Percentiles rank a stretch among this genome's conserved stretches.
These are phyloP conservation scores for Hemerocallis citrina DNA, from an alignment of 106 monocot species.

Conservation along the genomic window DNA sequence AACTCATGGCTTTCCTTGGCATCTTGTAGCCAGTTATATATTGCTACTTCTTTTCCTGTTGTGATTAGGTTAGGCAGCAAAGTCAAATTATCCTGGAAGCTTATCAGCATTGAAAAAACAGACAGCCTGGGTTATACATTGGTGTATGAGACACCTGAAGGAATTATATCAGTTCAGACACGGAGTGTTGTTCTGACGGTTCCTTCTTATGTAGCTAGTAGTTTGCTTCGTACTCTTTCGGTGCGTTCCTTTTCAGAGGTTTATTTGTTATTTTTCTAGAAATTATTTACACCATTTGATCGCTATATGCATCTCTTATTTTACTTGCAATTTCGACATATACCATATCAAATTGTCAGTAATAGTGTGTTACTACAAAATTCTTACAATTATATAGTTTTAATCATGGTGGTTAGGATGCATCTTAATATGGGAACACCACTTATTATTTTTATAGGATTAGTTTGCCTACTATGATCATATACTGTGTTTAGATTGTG, in stretches of 20 bases:
- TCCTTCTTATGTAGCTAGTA: constrained; percentile 81
- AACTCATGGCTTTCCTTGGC: background rate
- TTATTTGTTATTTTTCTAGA: background rate
- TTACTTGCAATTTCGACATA: background rate
- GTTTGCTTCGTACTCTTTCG: constrained; percentile 65
- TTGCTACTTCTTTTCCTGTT: background rate
- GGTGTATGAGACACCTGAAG: constrained; percentile 86
- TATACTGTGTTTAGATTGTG: background rate
- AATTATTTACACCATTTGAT: too few species aligned
- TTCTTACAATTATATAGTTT: too few species aligned
- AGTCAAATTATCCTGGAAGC: constrained; percentile 95
- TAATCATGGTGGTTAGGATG: too few species aligned
- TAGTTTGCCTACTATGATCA: too few species aligned
- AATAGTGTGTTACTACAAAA: background rate
- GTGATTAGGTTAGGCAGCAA: constrained; percentile 67
- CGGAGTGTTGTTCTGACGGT: constrained; percentile 77
- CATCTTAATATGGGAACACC: background rate
- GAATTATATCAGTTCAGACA: constrained; percentile 43
- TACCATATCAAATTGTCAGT: background rate
- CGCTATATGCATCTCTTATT: background rate
- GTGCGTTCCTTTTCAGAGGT: constrained; percentile 29
- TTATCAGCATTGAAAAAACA: constrained; percentile 62
- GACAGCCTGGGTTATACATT: constrained; percentile 49
- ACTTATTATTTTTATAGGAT: background rate
- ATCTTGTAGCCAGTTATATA: background rate